These are phyloP conservation scores for Cryphonectria parasitica DNA, from an alignment of 2,329 filamentous ascomycete species.

Conservation along the genomic window DNA sequence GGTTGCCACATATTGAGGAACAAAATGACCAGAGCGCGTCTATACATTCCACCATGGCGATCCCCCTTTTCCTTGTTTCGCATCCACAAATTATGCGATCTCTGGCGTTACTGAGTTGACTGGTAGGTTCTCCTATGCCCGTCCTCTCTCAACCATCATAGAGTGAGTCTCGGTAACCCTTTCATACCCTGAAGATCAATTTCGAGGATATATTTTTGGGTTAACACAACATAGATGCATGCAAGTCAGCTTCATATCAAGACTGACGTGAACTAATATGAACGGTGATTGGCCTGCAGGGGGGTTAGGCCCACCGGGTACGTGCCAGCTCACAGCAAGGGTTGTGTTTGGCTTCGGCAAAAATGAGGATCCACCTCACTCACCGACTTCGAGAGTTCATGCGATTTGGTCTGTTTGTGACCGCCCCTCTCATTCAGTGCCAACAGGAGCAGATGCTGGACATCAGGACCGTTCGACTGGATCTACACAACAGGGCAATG, in stretches of 20 bases:
- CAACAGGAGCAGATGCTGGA: conserved; percentile 17
- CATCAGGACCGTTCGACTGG: conserved; percentile 18
- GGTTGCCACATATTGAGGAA: not conserved
- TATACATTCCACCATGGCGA: not conserved
- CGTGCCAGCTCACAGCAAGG: conserved; percentile 4
- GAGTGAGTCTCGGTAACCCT: not conserved
- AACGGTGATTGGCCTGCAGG: conserved; percentile 8
- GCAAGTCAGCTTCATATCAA: not conserved
- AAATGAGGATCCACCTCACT: conserved; percentile 10
- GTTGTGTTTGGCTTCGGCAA: conserved; percentile 6
- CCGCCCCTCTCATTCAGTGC: conserved; percentile 16
- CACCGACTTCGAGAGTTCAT: conserved; percentile 15
- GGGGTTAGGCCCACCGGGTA: not conserved
- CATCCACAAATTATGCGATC: not conserved
- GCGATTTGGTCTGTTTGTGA: not conserved
- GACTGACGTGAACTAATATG: not conserved
- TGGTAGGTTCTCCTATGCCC: not conserved
- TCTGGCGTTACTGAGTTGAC: not conserved
- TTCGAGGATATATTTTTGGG: not conserved
- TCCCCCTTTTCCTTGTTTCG: not conserved
- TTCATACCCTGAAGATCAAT: not conserved
- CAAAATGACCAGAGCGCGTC: not conserved
- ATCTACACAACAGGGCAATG: conserved; percentile 26
- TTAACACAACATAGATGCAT: not conserved
- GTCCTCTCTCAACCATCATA: not conserved